These are phyloP conservation scores for Penicillium occitanis DNA, from an alignment of 2,329 filamentous ascomycete genomes.

Conservation along the genomic window DNA sequence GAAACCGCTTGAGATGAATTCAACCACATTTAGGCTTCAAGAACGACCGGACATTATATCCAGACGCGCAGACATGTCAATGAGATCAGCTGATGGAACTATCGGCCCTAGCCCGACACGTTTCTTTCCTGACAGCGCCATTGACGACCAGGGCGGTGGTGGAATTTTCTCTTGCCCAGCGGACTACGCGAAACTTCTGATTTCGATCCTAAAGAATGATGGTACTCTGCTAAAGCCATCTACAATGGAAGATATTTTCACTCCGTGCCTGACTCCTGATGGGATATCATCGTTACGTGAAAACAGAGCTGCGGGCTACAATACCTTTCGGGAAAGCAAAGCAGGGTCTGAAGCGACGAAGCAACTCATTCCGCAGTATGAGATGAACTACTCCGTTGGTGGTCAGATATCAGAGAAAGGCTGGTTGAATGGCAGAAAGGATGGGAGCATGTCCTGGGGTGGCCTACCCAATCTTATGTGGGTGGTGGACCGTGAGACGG, in stretches of 20 bases:
- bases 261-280: slow-evolving; percentile 8
- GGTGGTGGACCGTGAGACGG: slow-evolving; percentile 15
- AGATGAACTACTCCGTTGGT: slow-evolving; percentile 15
- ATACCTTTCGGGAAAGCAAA: slow-evolving; percentile 15
- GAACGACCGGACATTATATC: slow-evolving; percentile 9
- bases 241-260: slow-evolving; percentile 12
- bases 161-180: slow-evolving; percentile 6
- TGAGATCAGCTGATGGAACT: slow-evolving; percentile 1
- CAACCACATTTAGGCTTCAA: background rate
- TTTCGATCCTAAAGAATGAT: slow-evolving; percentile 7
- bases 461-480: slow-evolving; percentile 14
- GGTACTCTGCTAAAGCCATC: background rate
- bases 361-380: background rate
- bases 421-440: slow-evolving; percentile 9
- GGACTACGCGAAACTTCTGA: slow-evolving; percentile 9
- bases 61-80: slow-evolving; percentile 4
- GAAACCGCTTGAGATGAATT: slow-evolving; percentile 12
- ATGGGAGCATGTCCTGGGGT: slow-evolving; percentile 15
- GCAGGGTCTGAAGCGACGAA: slow-evolving; percentile 6
- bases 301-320: background rate
- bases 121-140: background rate
- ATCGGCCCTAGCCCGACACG: slow-evolving; percentile 11
- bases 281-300: background rate
- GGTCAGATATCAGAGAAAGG: slow-evolving; percentile 17
- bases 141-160: slow-evolving; percentile 5